phyloP scores from a whole-genome alignment of 176 grass and related monocot genomes.

The Leersia perrieri region DNA sequence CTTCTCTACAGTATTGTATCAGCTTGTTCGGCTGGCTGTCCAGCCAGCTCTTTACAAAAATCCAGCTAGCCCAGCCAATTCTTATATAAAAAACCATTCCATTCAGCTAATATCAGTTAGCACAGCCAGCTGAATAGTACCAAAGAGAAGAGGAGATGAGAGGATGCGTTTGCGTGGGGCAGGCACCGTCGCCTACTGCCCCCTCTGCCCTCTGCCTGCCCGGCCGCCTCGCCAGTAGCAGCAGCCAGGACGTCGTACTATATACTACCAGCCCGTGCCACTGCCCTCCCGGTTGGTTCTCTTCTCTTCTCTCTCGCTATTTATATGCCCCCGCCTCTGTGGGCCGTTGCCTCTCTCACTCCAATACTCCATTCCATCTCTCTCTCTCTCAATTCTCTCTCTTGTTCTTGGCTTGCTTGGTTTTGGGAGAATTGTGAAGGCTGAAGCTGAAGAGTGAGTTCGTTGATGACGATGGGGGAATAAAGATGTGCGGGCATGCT shows the following conservation, averaged over 20 bases:
- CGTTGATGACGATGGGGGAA: background rate
- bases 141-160: no score
- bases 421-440: conserved; percentile 28
- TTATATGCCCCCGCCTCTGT: conserved; percentile 45
- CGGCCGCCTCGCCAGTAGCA: no score
- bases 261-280: conserved; percentile 37
- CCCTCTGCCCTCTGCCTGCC: background rate
- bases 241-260: background rate
- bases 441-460: no score
- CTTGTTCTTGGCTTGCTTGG: background rate
- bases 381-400: background rate
- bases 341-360: conserved; percentile 45
- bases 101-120: no score
- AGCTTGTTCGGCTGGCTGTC: no score
- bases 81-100: no score
- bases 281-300: conserved; percentile 16
- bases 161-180: conserved; percentile 18
- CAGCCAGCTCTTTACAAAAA: no score
- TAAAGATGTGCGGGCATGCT: conserved; percentile 63
- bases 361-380: background rate
- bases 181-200: conserved; percentile 5
- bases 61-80: no score
- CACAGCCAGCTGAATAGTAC: no score
- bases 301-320: conserved; percentile 22
- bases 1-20: no score